Base-by-base conservation (phyloP, 1,284 basidiomycete genomes). In the Violaceomyces palustris region DNA sequence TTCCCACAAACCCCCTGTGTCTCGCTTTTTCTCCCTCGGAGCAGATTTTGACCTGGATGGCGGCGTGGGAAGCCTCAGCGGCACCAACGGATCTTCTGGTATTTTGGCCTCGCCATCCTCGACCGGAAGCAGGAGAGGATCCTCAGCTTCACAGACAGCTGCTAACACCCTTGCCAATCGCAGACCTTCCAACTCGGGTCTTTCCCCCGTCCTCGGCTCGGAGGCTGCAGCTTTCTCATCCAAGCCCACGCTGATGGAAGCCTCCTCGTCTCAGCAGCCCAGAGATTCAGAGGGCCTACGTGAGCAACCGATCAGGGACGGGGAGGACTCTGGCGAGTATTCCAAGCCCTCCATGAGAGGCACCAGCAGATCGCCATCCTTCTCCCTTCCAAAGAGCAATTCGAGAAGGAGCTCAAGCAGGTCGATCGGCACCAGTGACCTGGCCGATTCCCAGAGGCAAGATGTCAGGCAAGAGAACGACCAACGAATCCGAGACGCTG, bases 161-260 rank as follows among this genome's bases (percentile, higher is more conserved):
- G 59, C 65, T 41, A 71, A 71, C 37, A 71, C 69, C 4, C 42
- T 42, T 2, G 67, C 67, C 34, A 71, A 71, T 36, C 50, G 64
- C 6, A 53, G n/a, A n/a, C n/a, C n/a, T n/a, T n/a, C n/a, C n/a
- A n/a, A n/a, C n/a, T n/a, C n/a, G n/a, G n/a, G n/a, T n/a, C n/a
- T n/a, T n/a, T n/a, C n/a, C n/a, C n/a, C n/a, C n/a, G n/a, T n/a
- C n/a, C n/a, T n/a, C n/a, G n/a, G n/a, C n/a, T n/a, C n/a, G n/a
- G n/a, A n/a, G n/a, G n/a, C n/a, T n/a, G n/a, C n/a, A n/a, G n/a
- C n/a, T n/a, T n/a, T n/a, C n/a, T n/a, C n/a, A n/a, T n/a, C n/a
- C n/a, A n/a, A n/a, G n/a, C n/a, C n/a, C n/a, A n/a, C n/a, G n/a
- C n/a, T n/a, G n/a, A n/a, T n/a, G n/a, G n/a, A n/a, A n/a, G n/a